Conservation (phyloP, 148 eudicot genomes). For the Simmondsia chinensis region DNA sequence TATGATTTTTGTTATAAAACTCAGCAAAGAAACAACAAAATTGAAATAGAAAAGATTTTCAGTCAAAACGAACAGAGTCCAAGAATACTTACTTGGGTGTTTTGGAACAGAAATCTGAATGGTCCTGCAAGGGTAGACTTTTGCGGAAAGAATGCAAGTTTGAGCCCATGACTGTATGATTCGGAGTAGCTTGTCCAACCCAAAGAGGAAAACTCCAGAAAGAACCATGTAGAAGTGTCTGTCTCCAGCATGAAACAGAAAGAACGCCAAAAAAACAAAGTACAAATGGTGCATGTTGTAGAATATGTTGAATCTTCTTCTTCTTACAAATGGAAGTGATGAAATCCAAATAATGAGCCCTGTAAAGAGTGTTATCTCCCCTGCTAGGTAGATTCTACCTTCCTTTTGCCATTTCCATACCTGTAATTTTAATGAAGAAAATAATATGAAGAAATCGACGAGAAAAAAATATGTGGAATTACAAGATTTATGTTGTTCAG, state of each 20-base stretch:
- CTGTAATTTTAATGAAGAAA: too few species aligned
- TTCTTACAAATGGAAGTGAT: constrained; percentile 72
- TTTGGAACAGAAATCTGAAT: constrained; percentile 68
- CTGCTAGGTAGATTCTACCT: constrained; percentile 73
- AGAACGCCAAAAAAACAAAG: constrained; percentile 50
- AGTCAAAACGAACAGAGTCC: background rate
- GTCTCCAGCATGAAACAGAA: constrained; percentile 81
- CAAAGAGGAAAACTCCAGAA: constrained; percentile 67
- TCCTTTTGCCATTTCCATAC: constrained; percentile 86
- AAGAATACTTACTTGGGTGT: constrained; percentile 45
- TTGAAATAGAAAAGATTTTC: too few species aligned
- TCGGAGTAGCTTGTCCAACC: constrained; percentile 55
- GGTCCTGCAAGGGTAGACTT: constrained; percentile 59
- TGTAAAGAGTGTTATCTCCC: constrained; percentile 54
- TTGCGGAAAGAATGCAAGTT: constrained; percentile 54
- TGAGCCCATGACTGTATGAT: constrained; percentile 51
- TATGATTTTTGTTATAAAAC: too few species aligned
- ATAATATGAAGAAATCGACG: too few species aligned
- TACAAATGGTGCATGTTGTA: constrained; percentile 78
- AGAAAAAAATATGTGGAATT: too few species aligned
- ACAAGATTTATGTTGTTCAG: too few species aligned
- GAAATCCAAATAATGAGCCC: constrained; percentile 68
- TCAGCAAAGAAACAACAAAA: too few species aligned
- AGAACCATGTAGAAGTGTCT: constrained; percentile 70
- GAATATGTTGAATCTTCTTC: constrained; percentile 59